Evolutionary conservation across 345 rosid genomes (phyloP).

Genomic region (Salix udensis): DNA sequence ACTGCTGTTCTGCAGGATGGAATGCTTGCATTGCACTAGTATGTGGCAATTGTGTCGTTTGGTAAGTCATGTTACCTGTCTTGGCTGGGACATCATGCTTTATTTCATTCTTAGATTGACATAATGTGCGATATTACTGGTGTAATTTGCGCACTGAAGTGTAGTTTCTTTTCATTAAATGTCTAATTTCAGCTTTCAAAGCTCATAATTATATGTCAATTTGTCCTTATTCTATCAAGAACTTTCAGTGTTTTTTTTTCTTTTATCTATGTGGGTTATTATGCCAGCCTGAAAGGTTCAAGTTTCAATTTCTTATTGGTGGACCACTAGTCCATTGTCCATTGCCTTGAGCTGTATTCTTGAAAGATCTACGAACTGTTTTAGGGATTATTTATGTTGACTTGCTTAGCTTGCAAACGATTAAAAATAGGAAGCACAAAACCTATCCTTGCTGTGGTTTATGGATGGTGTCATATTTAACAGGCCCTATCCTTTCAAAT

Average conservation of each 20-base stretch:
- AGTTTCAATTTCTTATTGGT: background rate
- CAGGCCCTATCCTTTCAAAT: background rate
- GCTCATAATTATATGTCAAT: background rate
- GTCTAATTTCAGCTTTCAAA: no score
- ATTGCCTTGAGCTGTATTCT: background rate
- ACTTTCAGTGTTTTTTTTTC: background rate
- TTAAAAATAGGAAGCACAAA: background rate
- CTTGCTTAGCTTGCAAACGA: background rate
- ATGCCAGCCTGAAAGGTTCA: background rate
- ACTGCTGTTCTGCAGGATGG: conserved; percentile 59
- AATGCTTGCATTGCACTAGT: conserved; percentile 97
- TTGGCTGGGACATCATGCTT: background rate
- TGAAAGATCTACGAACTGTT: background rate
- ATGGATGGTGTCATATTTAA: background rate
- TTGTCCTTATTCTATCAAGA: background rate
- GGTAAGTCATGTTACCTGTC: conserved; percentile 44
- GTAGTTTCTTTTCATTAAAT: background rate
- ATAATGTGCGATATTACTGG: background rate
- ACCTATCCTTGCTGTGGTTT: background rate
- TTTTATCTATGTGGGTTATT: background rate
- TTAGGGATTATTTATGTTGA: background rate
- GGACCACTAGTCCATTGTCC: background rate
- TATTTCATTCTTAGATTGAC: background rate
- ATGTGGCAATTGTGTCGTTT: conserved; percentile 93
- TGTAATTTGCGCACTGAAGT: background rate